Base-by-base conservation (phyloP, 495 filamentous ascomycete genomes). In the Xylaria sp. region DNA sequence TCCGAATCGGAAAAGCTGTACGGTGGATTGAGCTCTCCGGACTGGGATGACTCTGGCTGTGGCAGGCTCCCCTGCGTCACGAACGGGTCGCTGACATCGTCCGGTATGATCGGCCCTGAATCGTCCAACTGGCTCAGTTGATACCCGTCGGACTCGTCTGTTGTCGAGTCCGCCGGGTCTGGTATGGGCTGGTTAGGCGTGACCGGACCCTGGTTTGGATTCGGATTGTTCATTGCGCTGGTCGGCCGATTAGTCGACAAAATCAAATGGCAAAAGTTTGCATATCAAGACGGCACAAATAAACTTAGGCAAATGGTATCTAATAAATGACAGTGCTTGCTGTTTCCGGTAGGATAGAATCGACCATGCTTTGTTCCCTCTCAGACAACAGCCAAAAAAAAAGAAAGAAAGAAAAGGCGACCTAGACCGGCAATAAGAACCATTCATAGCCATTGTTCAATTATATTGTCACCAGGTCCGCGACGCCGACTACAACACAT, bases 271-370 rank as follows among this genome's bases (percentile, higher is more conserved):
- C 17, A 37, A 52, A 35, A 21, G n/a, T n/a, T 11, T 21, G 19
- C 5, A 37, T 12, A n/a, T 37, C 19, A 37, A 14, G 2, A 59
- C 14, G 57, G 21, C 7, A 19, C 11, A 1, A 37, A 37, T n/a
- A 37, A 21, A 11, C 21, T 43, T n/a, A 24, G 37, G 37, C 43
- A 29, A 2, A 37, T 52, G 11, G 1, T 26, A 12, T 17, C 7
- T 35, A 52, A 14, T 52, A 26, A 19, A 46, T 33, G n/a, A 48
- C 11, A 55, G 5, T 46, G 40, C 61, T 52, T 19, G 62, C 43
- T 33, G 62, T 66, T 66, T 66, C 44, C 62, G 62, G 62, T 17
- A 7, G 19, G 43, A 21, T 66, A 24, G 12, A 35, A 21, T 62
- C 24, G 11, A 21, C 41, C 3, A 9, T 24, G 43, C 62, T 50